phyloP scores from a whole-genome alignment of 805 yeast genomes.

The Metschnikowia gruessii region DNA sequence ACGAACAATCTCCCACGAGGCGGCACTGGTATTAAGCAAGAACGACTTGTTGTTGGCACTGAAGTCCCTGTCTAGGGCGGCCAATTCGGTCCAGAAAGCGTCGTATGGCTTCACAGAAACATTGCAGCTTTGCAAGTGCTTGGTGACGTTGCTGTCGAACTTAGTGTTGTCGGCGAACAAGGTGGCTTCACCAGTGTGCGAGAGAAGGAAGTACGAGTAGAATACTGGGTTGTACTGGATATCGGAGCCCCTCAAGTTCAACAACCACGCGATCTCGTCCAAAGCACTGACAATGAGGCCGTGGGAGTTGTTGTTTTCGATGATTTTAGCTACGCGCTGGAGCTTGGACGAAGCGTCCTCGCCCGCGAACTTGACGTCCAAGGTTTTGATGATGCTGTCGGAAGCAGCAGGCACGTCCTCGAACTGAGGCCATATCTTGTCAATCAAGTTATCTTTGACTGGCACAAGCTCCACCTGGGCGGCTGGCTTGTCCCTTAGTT shows the following conservation, averaged over 20 bases:
- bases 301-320: conserved; percentile 26
- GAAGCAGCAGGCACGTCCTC: conserved; percentile 60
- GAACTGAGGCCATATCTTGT: conserved; percentile 64
- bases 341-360: conserved; percentile 59
- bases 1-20: conserved; percentile 42
- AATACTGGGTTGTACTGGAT: conserved; percentile 56
- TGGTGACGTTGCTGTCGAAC: conserved; percentile 31
- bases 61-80: conserved; percentile 36
- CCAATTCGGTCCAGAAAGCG: conserved; percentile 45
- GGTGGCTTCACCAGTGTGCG: conserved; percentile 28
- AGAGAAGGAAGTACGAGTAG: conserved; percentile 40
- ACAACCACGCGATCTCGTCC: conserved; percentile 54
- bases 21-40: conserved; percentile 28
- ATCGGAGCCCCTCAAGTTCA: conserved; percentile 53
- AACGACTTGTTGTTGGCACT: conserved; percentile 29
- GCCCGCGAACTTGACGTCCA: conserved; percentile 62
- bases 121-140: conserved; percentile 24
- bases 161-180: conserved; percentile 45
- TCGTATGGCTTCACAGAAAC: conserved; percentile 40
- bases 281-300: conserved; percentile 45
- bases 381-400: conserved; percentile 47
- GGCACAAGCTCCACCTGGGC: conserved; percentile 44
- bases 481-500: conserved; percentile 21
- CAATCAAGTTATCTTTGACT: conserved; percentile 64
- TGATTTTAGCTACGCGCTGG: conserved; percentile 32